Evolutionary conservation across 768 basidiomycete genomes (phyloP), one percentile per base, ranked within the genome.

Genomic region (Sutorius australiensis): DNA sequence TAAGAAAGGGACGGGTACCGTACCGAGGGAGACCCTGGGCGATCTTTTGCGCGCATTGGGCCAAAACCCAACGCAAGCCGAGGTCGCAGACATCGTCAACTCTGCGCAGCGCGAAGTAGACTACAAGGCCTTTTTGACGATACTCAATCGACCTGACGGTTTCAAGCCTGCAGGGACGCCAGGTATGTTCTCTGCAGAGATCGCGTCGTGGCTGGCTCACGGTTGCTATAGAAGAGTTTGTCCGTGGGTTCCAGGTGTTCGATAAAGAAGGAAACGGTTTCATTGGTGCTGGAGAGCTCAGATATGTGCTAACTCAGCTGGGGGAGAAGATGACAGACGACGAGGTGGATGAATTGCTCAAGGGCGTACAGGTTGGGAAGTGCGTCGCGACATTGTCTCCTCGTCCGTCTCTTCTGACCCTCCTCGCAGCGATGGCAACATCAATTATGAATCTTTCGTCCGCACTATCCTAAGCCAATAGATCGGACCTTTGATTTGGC

Each of bases 21-120:
- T 99, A 30, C 89, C 94, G 0, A 76, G 89, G 3, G 89, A 94
- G 56, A 87, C 86, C 0, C 75, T 99, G 1, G 97, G 97, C 9
- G 95, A 98, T 69, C 81, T 99, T 10, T 74, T 99, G 14, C 83
- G 97, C 40, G 93, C 93, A 0, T 76, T 99, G 3, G 97, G 97
- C 3, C 97, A 98, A 75, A 99, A 99, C 69, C 97, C 97, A n/a
- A 98, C 95, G 0, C 97, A 98, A 69, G 86, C 89, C n/a, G 95
- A 99, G 71, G 94, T 98, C 5, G 81, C 83, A 9, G 88, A 92
- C 17, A 84, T 98, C 58, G 80, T 89, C 28, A 73, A 77, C 5
- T 68, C 73, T 13, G 84, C 91, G 3, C 91, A 91, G 14, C 75
- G 83, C 53, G 89, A 95, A 52, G 95, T 98, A 48, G 91, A 95